Base-by-base conservation (phyloP, 257 asterid species). In the Catharanthus roseus region DNA sequence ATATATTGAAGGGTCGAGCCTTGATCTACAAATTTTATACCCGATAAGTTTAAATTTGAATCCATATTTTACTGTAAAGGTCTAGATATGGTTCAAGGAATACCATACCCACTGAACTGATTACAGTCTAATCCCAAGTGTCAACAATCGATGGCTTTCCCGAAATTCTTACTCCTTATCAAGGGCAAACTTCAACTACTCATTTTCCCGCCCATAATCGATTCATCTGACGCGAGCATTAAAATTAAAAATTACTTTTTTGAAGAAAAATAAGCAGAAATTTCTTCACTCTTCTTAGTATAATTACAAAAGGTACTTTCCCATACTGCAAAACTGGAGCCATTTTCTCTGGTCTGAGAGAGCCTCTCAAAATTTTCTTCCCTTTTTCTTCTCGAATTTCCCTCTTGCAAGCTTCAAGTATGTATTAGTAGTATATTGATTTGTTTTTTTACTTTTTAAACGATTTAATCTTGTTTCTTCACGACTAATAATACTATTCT, bases 121-220 rank as follows among this genome's bases (percentile, higher is more conserved):
- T n/a, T n/a, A n/a, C n/a, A n/a, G n/a, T 3, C 19, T 2, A 24
- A 12, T 11, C n/a, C 57, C 18, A 67, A 34, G 42, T 9, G 70
- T 26, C 61, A 36, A 6, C 2, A 45, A 5, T 38, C 47, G 38
- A 61, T 72, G 81, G 81, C 78, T 16, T 69, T 45, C 6, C 23
- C 0, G 76, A 38, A 60, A 74, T 62, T 63, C 33, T n/a, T n/a
- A 24, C 3, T 11, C 0, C 1, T 16, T 26, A 12, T n/a, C 8
- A 57, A 67, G 81, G 70, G 60, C 42, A 47, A 66, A 49, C 31
- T 33, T 65, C 33, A 57, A 1, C 5, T 12, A 49, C 23, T 13
- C 1, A 39, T 61, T 78, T 64, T 78, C 82, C 82, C 78, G 78
- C 78, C 75, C 65, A 63, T 42, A 3, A 31, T 42, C 70, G 39